A percentile compares a stretch with the other conserved stretches of the same genome.
phyloP scores from a whole-genome alignment of 352 stramenopile genomes.

The Phytophthora pistaciae region DNA sequence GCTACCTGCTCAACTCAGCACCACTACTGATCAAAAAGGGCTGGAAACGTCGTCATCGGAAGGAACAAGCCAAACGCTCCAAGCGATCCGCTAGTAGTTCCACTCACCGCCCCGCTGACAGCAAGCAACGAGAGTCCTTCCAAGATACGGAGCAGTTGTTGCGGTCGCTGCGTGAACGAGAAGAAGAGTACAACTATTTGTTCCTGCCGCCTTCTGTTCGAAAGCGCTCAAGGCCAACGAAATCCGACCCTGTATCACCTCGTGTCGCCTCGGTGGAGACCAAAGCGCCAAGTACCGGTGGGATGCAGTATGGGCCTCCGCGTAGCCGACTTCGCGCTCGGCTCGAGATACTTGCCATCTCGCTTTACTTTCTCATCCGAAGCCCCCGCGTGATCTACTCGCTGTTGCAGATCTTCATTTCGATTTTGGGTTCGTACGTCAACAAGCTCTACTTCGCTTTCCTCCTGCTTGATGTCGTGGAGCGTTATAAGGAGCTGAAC shows the following conservation, averaged over 20 bases:
- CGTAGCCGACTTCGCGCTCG: constrained; percentile 26
- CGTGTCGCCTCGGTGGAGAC: constrained; percentile 4
- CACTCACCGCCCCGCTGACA: constrained; percentile 32
- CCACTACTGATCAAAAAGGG: constrained; percentile 76
- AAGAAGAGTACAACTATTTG: constrained; percentile 74
- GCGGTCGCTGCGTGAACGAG: constrained; percentile 60
- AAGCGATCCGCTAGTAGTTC: constrained; percentile 50
- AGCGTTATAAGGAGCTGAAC: constrained; percentile 79
- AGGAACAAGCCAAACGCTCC: constrained; percentile 46
- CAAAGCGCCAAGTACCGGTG: background rate
- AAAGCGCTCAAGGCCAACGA: constrained; percentile 14
- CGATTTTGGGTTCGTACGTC: constrained; percentile 68
- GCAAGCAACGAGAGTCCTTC: constrained; percentile 60
- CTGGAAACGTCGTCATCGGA: constrained; percentile 65
- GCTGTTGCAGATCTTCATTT: constrained; percentile 63
- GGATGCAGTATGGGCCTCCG: background rate
- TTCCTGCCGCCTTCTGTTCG: constrained; percentile 48
- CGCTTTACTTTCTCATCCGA: constrained; percentile 58
- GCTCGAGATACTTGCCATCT: constrained; percentile 46
- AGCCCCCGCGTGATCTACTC: constrained; percentile 71
- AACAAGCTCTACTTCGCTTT: constrained; percentile 86
- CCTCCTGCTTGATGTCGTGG: constrained; percentile 79
- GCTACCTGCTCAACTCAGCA: constrained; percentile 74
- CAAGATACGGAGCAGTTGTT: constrained; percentile 73
- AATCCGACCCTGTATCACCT: constrained; percentile 12